phyloP scores from a whole-genome alignment of 768 basidiomycete species.

The Guyanaporus albipodus region DNA sequence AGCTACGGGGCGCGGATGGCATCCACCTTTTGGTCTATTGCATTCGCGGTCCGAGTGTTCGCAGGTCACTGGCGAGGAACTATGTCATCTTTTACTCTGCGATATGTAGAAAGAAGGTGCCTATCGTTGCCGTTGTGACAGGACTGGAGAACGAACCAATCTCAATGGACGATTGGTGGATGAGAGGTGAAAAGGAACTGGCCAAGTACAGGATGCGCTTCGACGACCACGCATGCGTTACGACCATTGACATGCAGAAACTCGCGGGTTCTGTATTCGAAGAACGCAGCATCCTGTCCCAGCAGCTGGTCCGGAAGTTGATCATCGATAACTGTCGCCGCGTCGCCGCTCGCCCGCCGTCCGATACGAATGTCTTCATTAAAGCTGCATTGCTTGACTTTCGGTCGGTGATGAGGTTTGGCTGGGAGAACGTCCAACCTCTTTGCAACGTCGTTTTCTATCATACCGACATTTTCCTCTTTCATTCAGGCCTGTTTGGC shows the following conservation, averaged over 20 bases:
- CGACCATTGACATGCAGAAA: slow-evolving; percentile 27
- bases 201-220: slow-evolving; percentile 34
- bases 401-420: slow-evolving; percentile 24
- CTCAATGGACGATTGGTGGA: slow-evolving; percentile 39
- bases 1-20: slow-evolving; percentile 27
- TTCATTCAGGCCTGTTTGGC: slow-evolving; percentile 14
- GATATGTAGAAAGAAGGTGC: slow-evolving; percentile 30
- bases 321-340: slow-evolving; percentile 19
- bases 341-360: slow-evolving; percentile 12
- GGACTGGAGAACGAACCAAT: slow-evolving; percentile 31
- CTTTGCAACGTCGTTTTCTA: slow-evolving; percentile 18
- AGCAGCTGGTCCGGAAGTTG: slow-evolving; percentile 18
- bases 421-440: slow-evolving; percentile 22
- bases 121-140: slow-evolving; percentile 31
- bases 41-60: slow-evolving; percentile 29
- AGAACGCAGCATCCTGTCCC: slow-evolving; percentile 20
- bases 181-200: slow-evolving; percentile 30
- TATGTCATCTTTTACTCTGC: slow-evolving; percentile 31
- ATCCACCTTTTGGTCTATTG: slow-evolving; percentile 33
- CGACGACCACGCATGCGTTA: slow-evolving; percentile 41
- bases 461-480: slow-evolving; percentile 13
- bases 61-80: slow-evolving; percentile 25
- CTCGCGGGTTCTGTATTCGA: slow-evolving; percentile 14
- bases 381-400: slow-evolving; percentile 27
- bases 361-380: slow-evolving; percentile 20